These are phyloP conservation scores for Nicotiana rustica DNA, from an alignment of 305 asterid species.

Conservation along the genomic window DNA sequence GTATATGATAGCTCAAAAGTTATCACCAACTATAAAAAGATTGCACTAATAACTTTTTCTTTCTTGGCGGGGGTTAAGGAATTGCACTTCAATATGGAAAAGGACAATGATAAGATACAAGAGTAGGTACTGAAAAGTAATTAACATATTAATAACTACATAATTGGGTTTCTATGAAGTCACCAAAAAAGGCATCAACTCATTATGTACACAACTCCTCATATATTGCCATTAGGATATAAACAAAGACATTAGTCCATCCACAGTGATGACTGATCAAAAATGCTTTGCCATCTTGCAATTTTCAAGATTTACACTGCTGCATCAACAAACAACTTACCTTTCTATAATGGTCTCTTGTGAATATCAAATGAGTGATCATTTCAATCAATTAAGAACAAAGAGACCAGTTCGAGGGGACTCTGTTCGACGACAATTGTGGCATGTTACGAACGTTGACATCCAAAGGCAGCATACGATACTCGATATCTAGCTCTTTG, in stretches of 20 bases:
- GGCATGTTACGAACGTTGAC: constrained; percentile 46
- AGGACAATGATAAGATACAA: too few relatives aligned
- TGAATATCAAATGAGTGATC: neutral
- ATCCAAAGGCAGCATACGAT: constrained; percentile 48
- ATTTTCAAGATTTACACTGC: neutral
- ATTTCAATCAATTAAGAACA: neutral
- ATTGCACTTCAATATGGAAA: too few relatives aligned
- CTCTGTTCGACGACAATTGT: constrained; percentile 33
- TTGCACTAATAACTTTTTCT: too few relatives aligned
- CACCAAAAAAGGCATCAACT: neutral
- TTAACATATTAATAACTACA: constrained; percentile 5
- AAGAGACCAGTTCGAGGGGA: constrained; percentile 43
- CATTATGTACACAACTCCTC: neutral
- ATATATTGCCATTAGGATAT: neutral
- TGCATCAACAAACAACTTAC: constrained; percentile 1
- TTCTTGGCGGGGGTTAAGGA: too few relatives aligned
- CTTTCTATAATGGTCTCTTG: neutral
- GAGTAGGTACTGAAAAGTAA: too few relatives aligned
- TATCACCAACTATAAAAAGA: too few relatives aligned
- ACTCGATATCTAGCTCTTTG: constrained; percentile 54
- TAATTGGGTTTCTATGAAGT: neutral
- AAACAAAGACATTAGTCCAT: neutral
- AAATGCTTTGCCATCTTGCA: constrained; percentile 13
- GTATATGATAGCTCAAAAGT: too few relatives aligned
- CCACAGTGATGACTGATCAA: neutral